Evolutionary conservation across 2,329 filamentous ascomycete genomes (phyloP).

Genomic region (Orbilia brochopaga): DNA sequence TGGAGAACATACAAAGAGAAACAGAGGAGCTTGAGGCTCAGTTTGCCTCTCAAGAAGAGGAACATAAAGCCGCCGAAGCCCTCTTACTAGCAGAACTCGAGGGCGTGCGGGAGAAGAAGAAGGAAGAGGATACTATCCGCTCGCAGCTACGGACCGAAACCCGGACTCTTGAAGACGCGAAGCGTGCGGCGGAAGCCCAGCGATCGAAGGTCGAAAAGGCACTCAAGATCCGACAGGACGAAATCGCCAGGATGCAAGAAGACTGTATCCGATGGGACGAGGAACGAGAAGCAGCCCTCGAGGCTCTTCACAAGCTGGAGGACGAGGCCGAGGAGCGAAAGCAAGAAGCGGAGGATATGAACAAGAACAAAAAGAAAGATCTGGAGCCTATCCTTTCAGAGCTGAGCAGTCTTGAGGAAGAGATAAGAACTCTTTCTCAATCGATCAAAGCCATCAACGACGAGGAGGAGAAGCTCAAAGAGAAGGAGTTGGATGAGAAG

Average conservation of each 20-base stretch:
- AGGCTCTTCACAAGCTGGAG: constrained; percentile 66
- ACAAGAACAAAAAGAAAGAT: constrained; percentile 63
- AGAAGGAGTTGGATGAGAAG: constrained; percentile 66
- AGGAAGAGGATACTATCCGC: constrained; percentile 64
- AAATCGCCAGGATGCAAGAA: constrained; percentile 77
- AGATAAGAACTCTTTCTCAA: constrained; percentile 72
- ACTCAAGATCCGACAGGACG: constrained; percentile 88
- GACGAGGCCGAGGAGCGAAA: constrained; percentile 65
- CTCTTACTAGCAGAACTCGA: constrained; percentile 55
- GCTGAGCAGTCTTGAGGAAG: constrained; percentile 71
- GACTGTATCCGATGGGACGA: constrained; percentile 72
- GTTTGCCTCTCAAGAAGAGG: constrained; percentile 68
- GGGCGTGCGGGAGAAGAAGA: constrained; percentile 54
- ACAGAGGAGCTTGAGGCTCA: constrained; percentile 78
- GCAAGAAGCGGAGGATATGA: constrained; percentile 63
- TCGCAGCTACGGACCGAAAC: constrained; percentile 55
- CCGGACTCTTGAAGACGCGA: constrained; percentile 65
- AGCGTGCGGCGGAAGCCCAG: constrained; percentile 70
- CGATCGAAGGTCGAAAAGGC: constrained; percentile 78
- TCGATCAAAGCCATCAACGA: constrained; percentile 77
- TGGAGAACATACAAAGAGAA: constrained; percentile 80
- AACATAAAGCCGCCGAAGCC: constrained; percentile 60
- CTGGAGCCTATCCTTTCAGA: constrained; percentile 64
- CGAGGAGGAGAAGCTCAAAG: constrained; percentile 69
- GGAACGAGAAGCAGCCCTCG: constrained; percentile 56